A percentile compares a stretch with the other conserved stretches of the same genome.
Evolutionary conservation across 2,329 filamentous ascomycete genomes (phyloP).

Genomic region (Colletotrichum sp.): DNA sequence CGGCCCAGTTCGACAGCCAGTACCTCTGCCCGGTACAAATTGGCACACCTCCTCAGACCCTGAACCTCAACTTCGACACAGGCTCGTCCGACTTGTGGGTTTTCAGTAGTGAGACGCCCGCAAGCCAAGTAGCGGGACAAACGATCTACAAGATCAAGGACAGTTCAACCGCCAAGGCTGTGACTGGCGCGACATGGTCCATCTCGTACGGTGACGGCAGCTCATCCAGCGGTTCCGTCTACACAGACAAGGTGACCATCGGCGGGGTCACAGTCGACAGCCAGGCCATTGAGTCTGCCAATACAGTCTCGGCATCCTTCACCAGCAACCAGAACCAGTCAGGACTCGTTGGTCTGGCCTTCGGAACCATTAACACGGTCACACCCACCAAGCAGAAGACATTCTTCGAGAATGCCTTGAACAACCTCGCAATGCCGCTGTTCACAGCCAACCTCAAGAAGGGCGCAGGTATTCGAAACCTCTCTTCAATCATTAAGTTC

Average conservation of each 20-base stretch:
- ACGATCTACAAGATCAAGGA: slow-evolving; percentile 42
- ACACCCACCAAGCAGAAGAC: slow-evolving; percentile 44
- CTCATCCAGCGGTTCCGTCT: slow-evolving; percentile 46
- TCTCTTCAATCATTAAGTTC: not conserved
- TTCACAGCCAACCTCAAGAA: slow-evolving; percentile 40
- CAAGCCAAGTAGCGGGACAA: slow-evolving; percentile 40
- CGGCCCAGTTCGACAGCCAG: slow-evolving; percentile 51
- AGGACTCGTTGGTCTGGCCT: slow-evolving; percentile 50
- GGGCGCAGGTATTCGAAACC: slow-evolving; percentile 31
- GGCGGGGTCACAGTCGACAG: slow-evolving; percentile 42
- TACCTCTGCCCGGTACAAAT: slow-evolving; percentile 65
- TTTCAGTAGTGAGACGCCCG: slow-evolving; percentile 47
- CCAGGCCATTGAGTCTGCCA: slow-evolving; percentile 49
- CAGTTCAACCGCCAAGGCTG: slow-evolving; percentile 41
- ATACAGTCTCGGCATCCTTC: slow-evolving; percentile 43
- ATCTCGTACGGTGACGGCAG: slow-evolving; percentile 51
- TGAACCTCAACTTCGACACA: slow-evolving; percentile 47
- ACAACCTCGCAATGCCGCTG: slow-evolving; percentile 30
- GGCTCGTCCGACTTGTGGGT: slow-evolving; percentile 54
- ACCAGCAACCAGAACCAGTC: slow-evolving; percentile 40
- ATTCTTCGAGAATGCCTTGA: slow-evolving; percentile 42
- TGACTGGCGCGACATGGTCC: slow-evolving; percentile 42
- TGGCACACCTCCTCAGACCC: slow-evolving; percentile 49
- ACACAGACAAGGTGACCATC: slow-evolving; percentile 46
- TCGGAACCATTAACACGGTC: slow-evolving; percentile 48